Percentiles rank a stretch among this genome's conserved stretches.
Evolutionary conservation across 768 basidiomycete genomes (phyloP).

Genomic region (Hirschioporus abietinus): DNA sequence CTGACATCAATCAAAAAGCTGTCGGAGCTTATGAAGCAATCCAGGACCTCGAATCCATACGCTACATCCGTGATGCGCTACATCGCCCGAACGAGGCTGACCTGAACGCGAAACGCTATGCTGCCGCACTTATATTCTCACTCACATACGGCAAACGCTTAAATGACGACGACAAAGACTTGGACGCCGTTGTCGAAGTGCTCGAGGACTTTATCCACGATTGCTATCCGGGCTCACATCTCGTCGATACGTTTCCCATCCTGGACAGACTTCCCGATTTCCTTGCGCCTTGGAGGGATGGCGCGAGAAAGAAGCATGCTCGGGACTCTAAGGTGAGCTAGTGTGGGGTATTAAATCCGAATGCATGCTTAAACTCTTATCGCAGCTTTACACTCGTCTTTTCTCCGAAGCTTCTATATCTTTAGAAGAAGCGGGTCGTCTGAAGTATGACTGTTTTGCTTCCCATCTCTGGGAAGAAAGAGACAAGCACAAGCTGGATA

Average conservation of each 20-base stretch:
- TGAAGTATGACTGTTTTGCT: slow-evolving; percentile 16
- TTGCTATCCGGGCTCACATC: slow-evolving; percentile 18
- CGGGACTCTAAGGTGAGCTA: slow-evolving; percentile 12
- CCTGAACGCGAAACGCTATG: slow-evolving; percentile 13
- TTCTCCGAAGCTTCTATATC: slow-evolving; percentile 20
- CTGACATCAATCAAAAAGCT: slow-evolving; percentile 2
- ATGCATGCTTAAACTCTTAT: background rate
- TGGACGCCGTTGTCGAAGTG: slow-evolving; percentile 16
- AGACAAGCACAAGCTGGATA: slow-evolving; percentile 13
- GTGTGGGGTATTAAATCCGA: background rate
- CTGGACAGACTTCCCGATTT: slow-evolving; percentile 14
- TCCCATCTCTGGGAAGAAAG: slow-evolving; percentile 16
- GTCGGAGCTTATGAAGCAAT: slow-evolving; percentile 17
- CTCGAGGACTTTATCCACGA: slow-evolving; percentile 21
- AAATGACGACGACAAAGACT: slow-evolving; percentile 19
- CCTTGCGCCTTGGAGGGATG: slow-evolving; percentile 14
- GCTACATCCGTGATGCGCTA: slow-evolving; percentile 13
- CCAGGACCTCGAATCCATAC: slow-evolving; percentile 13
- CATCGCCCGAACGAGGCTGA: background rate
- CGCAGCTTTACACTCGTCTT: background rate
- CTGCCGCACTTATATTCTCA: slow-evolving; percentile 18
- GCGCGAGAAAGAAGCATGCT: slow-evolving; percentile 15
- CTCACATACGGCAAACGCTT: slow-evolving; percentile 21
- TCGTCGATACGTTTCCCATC: slow-evolving; percentile 9
- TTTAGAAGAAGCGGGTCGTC: slow-evolving; percentile 15